phyloP scores from a whole-genome alignment of 495 filamentous ascomycete genomes.

The Cercophora sp. region DNA sequence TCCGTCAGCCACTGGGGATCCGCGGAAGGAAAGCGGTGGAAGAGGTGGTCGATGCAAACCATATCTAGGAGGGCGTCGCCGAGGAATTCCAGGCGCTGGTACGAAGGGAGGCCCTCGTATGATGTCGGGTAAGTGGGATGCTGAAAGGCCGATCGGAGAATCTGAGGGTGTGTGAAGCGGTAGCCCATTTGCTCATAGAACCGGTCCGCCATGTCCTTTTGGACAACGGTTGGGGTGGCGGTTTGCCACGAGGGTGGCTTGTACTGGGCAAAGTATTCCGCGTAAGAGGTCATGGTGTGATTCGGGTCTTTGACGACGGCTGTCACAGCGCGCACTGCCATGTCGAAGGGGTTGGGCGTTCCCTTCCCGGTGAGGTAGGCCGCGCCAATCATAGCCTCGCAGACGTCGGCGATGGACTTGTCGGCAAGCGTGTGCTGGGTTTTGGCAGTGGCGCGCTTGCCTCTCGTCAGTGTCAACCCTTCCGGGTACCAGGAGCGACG shows the following conservation, averaged over 20 bases:
- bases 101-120: conserved; percentile 76
- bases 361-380: conserved; percentile 61
- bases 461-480: conserved; percentile 55
- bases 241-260: conserved; percentile 67
- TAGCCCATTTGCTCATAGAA: conserved; percentile 69
- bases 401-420: conserved; percentile 96
- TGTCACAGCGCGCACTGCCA: conserved; percentile 80
- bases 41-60: conserved; percentile 78
- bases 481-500: conserved; percentile 79
- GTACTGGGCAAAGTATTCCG: conserved; percentile 71
- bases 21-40: conserved; percentile 65
- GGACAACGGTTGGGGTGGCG: conserved; percentile 50
- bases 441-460: conserved; percentile 41
- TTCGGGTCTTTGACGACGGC: conserved; percentile 62
- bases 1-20: conserved; percentile 98
- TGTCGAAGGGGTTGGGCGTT: conserved; percentile 58
- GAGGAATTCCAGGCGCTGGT: conserved; percentile 90
- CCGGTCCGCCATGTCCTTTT: conserved; percentile 63
- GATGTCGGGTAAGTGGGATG: conserved; percentile 73
- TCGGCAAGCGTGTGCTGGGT: conserved; percentile 65
- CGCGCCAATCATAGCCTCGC: conserved; percentile 90
- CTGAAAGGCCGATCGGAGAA: conserved; percentile 80
- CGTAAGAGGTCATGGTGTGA: conserved; percentile 64
- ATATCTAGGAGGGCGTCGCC: conserved; percentile 90
- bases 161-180: conserved; percentile 70